Conservation (phyloP, 768 basidiomycete genomes). For the Mycena vitilis region DNA sequence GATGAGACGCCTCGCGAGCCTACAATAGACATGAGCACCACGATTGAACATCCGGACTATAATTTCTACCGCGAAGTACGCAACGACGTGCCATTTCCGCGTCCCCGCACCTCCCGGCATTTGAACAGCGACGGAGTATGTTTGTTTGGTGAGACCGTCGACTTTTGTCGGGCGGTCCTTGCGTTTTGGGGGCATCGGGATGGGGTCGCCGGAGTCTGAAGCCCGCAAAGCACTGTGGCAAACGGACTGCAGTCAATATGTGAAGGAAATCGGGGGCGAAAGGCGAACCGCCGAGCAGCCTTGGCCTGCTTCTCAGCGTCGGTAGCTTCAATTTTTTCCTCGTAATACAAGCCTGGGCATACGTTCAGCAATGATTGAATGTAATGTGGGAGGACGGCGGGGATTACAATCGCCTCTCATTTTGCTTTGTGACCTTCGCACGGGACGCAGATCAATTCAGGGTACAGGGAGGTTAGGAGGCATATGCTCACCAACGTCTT, state of each 20-base stretch:
- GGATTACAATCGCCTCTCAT: conserved; percentile 67
- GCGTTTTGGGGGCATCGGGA: conserved; percentile 60
- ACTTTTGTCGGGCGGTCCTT: conserved; percentile 70
- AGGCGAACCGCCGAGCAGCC: conserved; percentile 63
- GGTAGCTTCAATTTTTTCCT: conserved; percentile 71
- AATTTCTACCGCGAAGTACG: conserved; percentile 63
- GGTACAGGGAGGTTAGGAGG: neutral
- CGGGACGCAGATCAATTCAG: neutral
- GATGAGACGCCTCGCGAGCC: conserved; percentile 51
- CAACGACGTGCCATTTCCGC: conserved; percentile 72
- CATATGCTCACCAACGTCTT: conserved; percentile 59
- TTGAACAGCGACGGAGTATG: conserved; percentile 69
- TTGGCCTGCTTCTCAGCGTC: conserved; percentile 70
- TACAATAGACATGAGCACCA: conserved; percentile 4
- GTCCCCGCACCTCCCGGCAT: conserved; percentile 55
- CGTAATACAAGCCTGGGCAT: conserved; percentile 58
- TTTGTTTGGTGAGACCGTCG: conserved; percentile 73
- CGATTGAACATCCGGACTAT: neutral
- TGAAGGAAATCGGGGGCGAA: neutral
- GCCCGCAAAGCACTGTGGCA: conserved; percentile 57
- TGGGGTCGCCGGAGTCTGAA: conserved; percentile 55
- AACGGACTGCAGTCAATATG: no score
- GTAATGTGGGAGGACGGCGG: no score
- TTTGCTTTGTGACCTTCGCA: conserved; percentile 69
- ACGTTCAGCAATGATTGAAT: no score